phyloP scores from a whole-genome alignment of 352 stramenopile genomes.

The Blastocystis sp. region DNA sequence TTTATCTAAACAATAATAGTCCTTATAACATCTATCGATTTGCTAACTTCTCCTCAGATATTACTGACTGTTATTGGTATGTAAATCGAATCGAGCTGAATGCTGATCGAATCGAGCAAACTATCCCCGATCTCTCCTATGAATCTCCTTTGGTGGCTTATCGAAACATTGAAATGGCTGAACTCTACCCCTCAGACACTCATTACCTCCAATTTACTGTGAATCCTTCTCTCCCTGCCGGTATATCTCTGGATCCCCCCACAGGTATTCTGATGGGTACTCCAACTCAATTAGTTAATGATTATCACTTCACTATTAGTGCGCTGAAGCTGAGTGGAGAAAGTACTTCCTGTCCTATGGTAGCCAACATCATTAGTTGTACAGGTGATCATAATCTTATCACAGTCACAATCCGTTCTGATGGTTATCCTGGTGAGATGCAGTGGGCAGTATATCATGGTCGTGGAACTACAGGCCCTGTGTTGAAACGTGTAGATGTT shows the following conservation, averaged over 20 bases:
- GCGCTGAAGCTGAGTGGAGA: constrained; percentile 10
- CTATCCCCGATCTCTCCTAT: not conserved
- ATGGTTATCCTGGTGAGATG: not conserved
- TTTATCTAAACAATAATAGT: not conserved
- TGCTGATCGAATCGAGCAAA: not conserved
- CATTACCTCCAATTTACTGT: not conserved
- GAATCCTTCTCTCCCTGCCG: not conserved
- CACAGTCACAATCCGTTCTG: not conserved
- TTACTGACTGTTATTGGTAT: not conserved
- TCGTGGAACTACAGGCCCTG: not conserved
- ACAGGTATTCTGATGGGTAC: constrained; percentile 12
- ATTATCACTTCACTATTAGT: not conserved
- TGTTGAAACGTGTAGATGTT: not conserved
- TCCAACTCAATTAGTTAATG: not conserved
- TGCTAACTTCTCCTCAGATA: not conserved
- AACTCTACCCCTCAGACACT: not conserved
- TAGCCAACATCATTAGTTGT: not conserved
- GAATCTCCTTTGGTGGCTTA: not conserved
- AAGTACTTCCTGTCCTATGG: not conserved
- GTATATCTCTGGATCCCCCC: not conserved
- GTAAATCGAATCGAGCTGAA: not conserved
- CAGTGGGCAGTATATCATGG: not conserved
- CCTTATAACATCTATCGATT: constrained; percentile 44
- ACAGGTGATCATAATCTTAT: constrained; percentile 10
- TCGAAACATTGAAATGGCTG: constrained; percentile 5